Evolutionary conservation across 2,329 filamentous ascomycete species (phyloP), one percentile per base, ranked within the genome.

Genomic region (Arthrinium phaeospermum): DNA sequence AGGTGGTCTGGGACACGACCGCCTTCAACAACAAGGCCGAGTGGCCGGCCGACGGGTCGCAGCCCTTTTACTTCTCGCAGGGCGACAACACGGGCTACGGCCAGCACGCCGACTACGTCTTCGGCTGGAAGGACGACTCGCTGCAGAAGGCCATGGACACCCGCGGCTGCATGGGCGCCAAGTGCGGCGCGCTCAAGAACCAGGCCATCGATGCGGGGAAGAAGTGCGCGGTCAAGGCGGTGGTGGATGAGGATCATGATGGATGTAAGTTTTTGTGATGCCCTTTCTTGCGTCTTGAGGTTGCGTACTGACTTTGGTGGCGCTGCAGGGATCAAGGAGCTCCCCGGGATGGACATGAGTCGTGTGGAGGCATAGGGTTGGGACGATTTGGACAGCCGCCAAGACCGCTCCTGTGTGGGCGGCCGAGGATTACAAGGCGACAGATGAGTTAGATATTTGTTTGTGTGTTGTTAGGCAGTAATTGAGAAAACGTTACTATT

Each of bases 1-100:
- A 91, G 79, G 86, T 89, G 71, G 86, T 89, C 77, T 92, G 86
- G 84, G 79, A 84, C 70, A 79, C 79, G 7, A 74, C 74, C 45
- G 72, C 73, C 6, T 80, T 79, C 70, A 79, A 80, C 45, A 75
- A 79, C 71, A 70, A 73, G 70, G 72, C 72, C 22, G n/a, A 79
- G 10, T 80, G 78, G 78, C 78, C 78, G 14, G 74, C 77, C 34
- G 79, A 80, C 67, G 79, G 79, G 49, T 79, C 79, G 37, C 79
- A 80, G 70, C 79, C 78, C 4, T 80, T 80, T 53, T 75, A 79
- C 57, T 79, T 77, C 74, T 78, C 77, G 70, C 79, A 76, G 27
- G 74, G 73, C 16, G 78, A 80, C 68, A 74, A 69, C 30, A 73
- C 72, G 30, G 71, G 73, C 24, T 69, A 74, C 51, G 72, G 73